A percentile compares a stretch with the other conserved stretches of the same genome.
Conservation (phyloP, 192 early-diverging fungal species). For the Linnemannia exigua region DNA sequence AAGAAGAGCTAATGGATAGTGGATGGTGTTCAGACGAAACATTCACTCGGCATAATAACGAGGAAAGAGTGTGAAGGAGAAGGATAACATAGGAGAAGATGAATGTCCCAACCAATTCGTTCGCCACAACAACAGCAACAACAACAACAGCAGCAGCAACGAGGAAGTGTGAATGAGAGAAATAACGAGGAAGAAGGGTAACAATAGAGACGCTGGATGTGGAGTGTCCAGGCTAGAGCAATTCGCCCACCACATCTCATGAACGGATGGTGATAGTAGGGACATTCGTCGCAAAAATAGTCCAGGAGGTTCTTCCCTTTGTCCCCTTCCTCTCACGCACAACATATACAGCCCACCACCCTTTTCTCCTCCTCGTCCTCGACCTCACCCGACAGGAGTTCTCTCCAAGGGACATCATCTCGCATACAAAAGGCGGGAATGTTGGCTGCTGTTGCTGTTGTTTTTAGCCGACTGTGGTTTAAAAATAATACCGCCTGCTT, state of each 20-base stretch:
- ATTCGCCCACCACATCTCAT: neutral
- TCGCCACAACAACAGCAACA: too few species aligned
- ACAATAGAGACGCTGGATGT: neutral
- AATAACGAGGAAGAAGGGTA: too few species aligned
- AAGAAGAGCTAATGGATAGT: too few species aligned
- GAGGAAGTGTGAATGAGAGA: too few species aligned
- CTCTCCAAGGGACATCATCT: neutral
- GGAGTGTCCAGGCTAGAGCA: neutral
- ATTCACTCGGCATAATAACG: too few species aligned
- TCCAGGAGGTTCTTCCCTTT: neutral
- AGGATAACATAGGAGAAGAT: too few species aligned
- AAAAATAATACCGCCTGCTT: constrained; percentile 65
- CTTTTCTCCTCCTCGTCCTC: neutral
- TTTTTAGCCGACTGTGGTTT: constrained; percentile 52
- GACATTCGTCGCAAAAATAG: constrained; percentile 6
- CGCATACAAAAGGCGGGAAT: constrained; percentile 1
- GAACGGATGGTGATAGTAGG: neutral
- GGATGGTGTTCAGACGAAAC: too few species aligned
- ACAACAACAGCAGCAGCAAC: too few species aligned
- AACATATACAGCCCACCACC: neutral
- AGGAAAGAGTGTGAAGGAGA: too few species aligned
- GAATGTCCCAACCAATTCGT: too few species aligned
- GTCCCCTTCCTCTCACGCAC: constrained; percentile 1
- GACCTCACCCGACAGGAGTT: neutral
- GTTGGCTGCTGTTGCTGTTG: neutral